A percentile compares a stretch with the other conserved stretches of the same genome.
These are phyloP conservation scores for Dinochytrium kinnereticum DNA, from an alignment of 371 early-diverging fungal genomes.

Conservation along the genomic window DNA sequence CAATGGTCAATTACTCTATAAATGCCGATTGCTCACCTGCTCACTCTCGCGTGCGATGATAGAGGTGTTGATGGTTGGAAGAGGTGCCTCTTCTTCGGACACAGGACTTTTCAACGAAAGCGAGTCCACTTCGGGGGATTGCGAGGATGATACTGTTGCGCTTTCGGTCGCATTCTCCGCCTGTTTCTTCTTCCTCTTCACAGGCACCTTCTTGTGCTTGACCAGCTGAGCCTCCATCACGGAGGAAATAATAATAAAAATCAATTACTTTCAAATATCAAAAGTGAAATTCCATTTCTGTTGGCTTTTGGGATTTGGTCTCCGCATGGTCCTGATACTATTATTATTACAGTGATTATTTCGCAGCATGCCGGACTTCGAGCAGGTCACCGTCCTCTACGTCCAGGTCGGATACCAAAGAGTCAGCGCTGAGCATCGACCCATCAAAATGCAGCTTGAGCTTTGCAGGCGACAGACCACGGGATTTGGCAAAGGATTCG, in stretches of 20 bases:
- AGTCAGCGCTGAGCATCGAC: not conserved
- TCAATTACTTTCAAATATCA: too few species aligned
- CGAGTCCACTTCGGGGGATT: not conserved
- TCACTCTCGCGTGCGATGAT: not conserved
- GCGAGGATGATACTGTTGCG: not conserved
- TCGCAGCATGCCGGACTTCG: not conserved
- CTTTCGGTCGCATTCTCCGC: not conserved
- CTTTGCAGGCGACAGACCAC: not conserved
- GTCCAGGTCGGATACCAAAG: not conserved
- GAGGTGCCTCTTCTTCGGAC: not conserved
- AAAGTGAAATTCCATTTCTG: too few species aligned
- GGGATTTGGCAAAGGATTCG: not conserved
- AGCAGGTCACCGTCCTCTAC: conserved; percentile 2
- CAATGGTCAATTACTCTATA: too few species aligned
- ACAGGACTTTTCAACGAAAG: not conserved
- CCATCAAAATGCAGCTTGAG: not conserved
- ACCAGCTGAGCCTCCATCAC: conserved; percentile 10
- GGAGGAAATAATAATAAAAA: too few species aligned
- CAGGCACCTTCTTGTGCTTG: not conserved
- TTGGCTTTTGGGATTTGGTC: too few species aligned
- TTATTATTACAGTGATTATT: too few species aligned
- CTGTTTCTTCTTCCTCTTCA: conserved; percentile 1
- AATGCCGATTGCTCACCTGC: not conserved
- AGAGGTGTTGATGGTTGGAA: too few species aligned
- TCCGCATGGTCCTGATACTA: too few species aligned